Evolutionary conservation across 805 yeast genomes (phyloP).

Genomic region (Aciculoconidium aculeatum): DNA sequence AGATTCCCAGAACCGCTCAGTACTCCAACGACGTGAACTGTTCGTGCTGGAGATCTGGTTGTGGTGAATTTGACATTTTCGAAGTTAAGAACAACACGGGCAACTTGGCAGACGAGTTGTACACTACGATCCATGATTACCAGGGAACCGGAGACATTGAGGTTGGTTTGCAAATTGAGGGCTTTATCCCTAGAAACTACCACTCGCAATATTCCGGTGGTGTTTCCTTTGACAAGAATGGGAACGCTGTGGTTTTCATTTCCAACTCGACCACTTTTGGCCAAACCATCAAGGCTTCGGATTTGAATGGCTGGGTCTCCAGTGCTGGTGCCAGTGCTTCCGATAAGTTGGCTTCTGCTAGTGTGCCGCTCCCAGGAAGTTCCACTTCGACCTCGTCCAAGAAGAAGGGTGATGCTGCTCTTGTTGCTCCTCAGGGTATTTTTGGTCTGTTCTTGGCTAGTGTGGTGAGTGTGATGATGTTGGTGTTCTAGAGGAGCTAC

Average conservation of each 20-base stretch:
- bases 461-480: conserved; percentile 7
- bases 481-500: conserved; percentile 5
- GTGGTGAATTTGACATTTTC: conserved; percentile 75
- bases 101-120: conserved; percentile 43
- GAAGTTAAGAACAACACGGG: conserved; percentile 61
- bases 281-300: conserved; percentile 36
- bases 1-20: conserved; percentile 71
- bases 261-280: conserved; percentile 49
- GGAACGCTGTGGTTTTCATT: conserved; percentile 56
- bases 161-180: conserved; percentile 52
- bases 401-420: conserved; percentile 18
- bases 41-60: conserved; percentile 73
- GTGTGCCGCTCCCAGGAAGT: conserved; percentile 14
- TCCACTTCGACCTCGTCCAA: conserved; percentile 13
- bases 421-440: conserved; percentile 7
- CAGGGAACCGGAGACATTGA: conserved; percentile 64
- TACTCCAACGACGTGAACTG: conserved; percentile 57
- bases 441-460: conserved; percentile 8
- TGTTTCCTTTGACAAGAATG: conserved; percentile 58
- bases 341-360: conserved; percentile 22
- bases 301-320: conserved; percentile 42
- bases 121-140: conserved; percentile 68
- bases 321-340: conserved; percentile 24
- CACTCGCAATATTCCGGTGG: conserved; percentile 57
- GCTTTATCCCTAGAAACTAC: conserved; percentile 52